Conservation (phyloP, 768 basidiomycete species). For the Astraeus odoratus region DNA sequence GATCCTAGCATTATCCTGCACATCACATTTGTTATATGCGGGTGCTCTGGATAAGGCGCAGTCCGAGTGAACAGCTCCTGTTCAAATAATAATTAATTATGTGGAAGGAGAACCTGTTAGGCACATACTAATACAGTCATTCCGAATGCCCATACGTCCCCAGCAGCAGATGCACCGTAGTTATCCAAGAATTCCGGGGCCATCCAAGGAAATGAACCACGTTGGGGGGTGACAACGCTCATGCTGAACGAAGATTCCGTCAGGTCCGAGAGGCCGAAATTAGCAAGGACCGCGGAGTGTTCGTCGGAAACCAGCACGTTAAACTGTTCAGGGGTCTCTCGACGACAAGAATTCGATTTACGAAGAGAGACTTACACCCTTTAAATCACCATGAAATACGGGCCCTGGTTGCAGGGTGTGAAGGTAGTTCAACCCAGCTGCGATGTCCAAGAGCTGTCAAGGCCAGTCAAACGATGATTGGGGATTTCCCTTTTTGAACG, state of each 20-base stretch:
- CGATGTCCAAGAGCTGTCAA: neutral
- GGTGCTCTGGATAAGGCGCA: neutral
- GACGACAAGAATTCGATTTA: neutral
- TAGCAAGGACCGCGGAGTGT: neutral
- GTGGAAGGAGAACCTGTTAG: neutral
- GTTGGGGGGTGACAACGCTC: neutral
- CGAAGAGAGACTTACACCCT: neutral
- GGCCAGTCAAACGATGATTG: neutral
- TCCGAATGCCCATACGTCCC: neutral
- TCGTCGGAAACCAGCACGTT: neutral
- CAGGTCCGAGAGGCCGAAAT: neutral
- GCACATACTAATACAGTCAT: neutral
- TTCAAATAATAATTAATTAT: neutral
- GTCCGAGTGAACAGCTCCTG: neutral
- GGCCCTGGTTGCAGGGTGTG: neutral
- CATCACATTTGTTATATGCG: neutral
- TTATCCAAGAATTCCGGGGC: neutral
- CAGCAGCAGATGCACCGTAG: neutral
- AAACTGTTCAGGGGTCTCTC: neutral
- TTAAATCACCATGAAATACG: neutral
- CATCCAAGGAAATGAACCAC: too few relatives aligned
- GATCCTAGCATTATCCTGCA: neutral
- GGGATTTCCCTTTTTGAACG: neutral
- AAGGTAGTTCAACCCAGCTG: neutral
- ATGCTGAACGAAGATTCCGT: neutral